Evolutionary conservation across 176 grass and related monocot genomes (phyloP).

Genomic region (Lolium perenne): DNA sequence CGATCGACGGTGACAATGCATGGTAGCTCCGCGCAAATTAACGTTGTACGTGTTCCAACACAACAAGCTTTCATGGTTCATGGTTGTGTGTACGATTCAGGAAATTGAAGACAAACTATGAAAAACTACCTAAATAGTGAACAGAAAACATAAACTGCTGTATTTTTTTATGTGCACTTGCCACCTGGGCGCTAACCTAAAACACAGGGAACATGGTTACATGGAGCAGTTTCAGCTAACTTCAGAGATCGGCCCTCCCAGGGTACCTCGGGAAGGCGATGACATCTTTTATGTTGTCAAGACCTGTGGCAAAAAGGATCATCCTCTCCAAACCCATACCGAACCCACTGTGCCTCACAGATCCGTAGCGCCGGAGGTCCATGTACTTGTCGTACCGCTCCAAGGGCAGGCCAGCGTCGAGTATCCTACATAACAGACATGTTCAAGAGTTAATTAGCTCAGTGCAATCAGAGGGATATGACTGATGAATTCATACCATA

Average conservation of each 20-base stretch:
- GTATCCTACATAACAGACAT: constrained; percentile 51
- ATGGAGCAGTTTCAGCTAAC: neutral
- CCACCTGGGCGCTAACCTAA: neutral
- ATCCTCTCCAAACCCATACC: constrained; percentile 88
- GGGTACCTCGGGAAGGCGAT: constrained; percentile 87
- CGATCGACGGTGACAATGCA: too few relatives aligned
- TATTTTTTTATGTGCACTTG: neutral
- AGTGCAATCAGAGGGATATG: neutral
- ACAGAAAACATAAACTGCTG: neutral
- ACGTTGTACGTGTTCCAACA: too few relatives aligned
- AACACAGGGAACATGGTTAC: too few relatives aligned
- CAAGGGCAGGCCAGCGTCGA: constrained; percentile 61
- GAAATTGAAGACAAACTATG: neutral
- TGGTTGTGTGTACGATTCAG: too few relatives aligned
- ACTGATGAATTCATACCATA: neutral
- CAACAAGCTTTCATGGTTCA: too few relatives aligned
- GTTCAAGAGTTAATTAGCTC: neutral
- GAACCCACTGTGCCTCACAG: constrained; percentile 87
- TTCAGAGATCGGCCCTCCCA: constrained; percentile 84
- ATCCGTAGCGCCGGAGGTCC: constrained; percentile 74
- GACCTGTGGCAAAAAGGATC: constrained; percentile 89
- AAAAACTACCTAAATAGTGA: neutral
- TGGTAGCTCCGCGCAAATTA: too few relatives aligned
- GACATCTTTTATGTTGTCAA: constrained; percentile 93
- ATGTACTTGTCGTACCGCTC: constrained; percentile 87